Conservation (phyloP, 2,329 filamentous ascomycete genomes). For the Apiospora pterosperma region DNA sequence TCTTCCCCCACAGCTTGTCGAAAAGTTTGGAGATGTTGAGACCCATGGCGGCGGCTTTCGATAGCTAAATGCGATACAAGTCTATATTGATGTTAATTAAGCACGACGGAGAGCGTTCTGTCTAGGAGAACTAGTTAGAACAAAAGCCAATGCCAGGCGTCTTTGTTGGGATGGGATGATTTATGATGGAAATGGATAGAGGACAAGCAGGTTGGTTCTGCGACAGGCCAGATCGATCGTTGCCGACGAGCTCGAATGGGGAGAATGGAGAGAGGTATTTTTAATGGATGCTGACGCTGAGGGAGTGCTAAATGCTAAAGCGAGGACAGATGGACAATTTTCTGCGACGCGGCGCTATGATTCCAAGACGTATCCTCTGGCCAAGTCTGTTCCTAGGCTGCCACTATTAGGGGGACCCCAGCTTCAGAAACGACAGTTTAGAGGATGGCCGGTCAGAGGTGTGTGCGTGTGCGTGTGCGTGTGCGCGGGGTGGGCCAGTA, state of each 20-base stretch:
- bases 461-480: conserved; percentile 2
- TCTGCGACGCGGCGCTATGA: conserved; percentile 8
- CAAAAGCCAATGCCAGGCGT: neutral
- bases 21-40: conserved; percentile 95
- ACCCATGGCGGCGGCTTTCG: conserved; percentile 79
- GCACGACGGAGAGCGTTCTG: conserved; percentile 6
- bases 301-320: neutral
- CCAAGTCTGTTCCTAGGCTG: conserved; percentile 10
- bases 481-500: neutral
- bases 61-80: conserved; percentile 14
- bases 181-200: neutral
- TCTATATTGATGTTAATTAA: conserved; percentile 24
- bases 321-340: conserved; percentile 11
- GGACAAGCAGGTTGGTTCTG: neutral
- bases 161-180: neutral
- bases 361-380: conserved; percentile 3
- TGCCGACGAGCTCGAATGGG: neutral
- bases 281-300: neutral
- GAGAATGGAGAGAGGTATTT: neutral
- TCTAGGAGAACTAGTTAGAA: conserved; percentile 1
- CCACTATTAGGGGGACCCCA: neutral
- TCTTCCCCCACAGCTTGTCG: conserved; percentile 96
- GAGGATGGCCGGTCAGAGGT: neutral
- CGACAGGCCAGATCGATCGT: neutral
- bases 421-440: neutral